These are phyloP conservation scores for Solanum chilense DNA, from an alignment of 257 asterid genomes.

Conservation along the genomic window DNA sequence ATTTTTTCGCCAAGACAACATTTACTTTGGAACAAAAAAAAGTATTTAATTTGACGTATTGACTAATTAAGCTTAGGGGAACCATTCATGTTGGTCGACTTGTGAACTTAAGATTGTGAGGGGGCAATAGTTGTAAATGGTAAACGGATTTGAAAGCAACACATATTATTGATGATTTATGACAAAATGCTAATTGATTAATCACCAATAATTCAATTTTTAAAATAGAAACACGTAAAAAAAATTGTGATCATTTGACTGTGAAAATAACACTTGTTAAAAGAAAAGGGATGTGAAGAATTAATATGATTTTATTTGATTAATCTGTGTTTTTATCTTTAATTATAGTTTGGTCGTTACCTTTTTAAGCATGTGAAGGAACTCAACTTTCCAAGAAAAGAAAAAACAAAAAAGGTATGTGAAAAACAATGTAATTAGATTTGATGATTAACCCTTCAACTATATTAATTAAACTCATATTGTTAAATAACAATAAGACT, in stretches of 20 bases:
- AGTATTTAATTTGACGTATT: not conserved
- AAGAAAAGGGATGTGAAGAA: not conserved
- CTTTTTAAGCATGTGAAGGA: not conserved
- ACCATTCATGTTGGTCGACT: not conserved
- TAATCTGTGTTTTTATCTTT: not conserved
- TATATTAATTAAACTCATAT: not conserved
- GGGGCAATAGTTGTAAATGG: not conserved
- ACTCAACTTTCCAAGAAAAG: not conserved
- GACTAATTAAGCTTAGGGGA: not conserved
- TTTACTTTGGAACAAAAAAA: not conserved
- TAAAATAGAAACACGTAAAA: not conserved
- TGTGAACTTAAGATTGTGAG: not conserved
- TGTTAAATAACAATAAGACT: not conserved
- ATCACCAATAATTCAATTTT: not conserved
- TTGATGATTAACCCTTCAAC: not conserved
- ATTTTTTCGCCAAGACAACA: not conserved
- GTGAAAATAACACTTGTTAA: not conserved
- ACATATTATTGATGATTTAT: not conserved
- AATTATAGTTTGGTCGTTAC: not conserved
- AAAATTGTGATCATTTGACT: not conserved
- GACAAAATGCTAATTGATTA: not conserved
- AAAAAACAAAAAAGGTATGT: not conserved
- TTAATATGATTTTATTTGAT: not conserved
- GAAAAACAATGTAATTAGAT: not conserved
- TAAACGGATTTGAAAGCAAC: not conserved